Evolutionary conservation across 2,329 filamentous ascomycete genomes (phyloP), one percentile per base, ranked within the genome.

Genomic region (Aspergillus novoparasiticus): DNA sequence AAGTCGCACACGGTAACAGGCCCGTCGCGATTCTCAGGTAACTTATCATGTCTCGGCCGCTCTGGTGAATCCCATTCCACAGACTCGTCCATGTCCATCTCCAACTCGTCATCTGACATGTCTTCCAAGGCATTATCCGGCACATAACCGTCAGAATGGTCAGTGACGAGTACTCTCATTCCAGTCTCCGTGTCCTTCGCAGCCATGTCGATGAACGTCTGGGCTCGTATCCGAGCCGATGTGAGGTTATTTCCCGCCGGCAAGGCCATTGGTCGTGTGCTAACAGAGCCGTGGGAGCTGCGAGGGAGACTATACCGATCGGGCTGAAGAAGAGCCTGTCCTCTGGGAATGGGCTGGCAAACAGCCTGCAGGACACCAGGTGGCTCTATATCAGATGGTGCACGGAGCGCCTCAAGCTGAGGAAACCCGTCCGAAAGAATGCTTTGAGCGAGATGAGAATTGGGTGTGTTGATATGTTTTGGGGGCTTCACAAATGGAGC

Each of bases 171-270:
- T 6, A 80, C 73, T 39, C 70, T 74, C 71, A 81, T 76, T 23
- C 78, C 79, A 4, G 71, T 71, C 59, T 80, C 78, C 2, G 71
- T 76, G 53, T 80, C 77, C 65, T 78, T 80, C 6, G 72, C 71
- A 2, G 77, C 76, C 71, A 77, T 79, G 32, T 81, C 79, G 23
- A 81, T 81, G 43, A 80, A 80, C 5, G 75, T 79, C 60, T 81
- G 79, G 2, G 80, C 80, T 23, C 80, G 78, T 46, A 82, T 80
- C 11, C 80, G 78, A 19, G 80, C 78, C 5, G 76, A 80, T 2
- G 75, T 80, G 64, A 82, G 59, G 55, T 81, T 81, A 56, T 80
- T 82, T 11, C 78, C 79, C 8, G 73, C 72, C 2, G 79, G 79
- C 14, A 81, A 69, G 11, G 78, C 79, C 59, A 79, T 69, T 6